Base-by-base conservation (phyloP, 768 basidiomycete genomes). In the Boletus rubroflammeus region DNA sequence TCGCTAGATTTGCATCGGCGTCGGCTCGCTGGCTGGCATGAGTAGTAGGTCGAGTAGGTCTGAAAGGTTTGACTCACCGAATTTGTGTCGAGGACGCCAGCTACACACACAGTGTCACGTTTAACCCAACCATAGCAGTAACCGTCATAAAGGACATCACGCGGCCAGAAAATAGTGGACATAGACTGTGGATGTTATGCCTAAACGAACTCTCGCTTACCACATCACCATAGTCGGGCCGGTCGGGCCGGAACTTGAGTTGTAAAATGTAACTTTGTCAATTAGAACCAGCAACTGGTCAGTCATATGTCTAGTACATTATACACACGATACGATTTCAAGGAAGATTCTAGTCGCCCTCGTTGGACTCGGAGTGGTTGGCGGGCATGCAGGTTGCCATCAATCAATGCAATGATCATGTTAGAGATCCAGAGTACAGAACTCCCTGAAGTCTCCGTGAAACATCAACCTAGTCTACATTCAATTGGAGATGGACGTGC, bases 51-150 rank as follows among this genome's bases (percentile, higher is more conserved):
- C 26, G 35, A 25, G 13, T n/a, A 52, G 0, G 19, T 43, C 23
- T 35, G 26, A 41, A 15, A 26, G 26, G 10, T 7, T 36, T 11
- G 35, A 51, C 72, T 53, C 59, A 80, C 78, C 35, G 68, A 57
- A 3, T 62, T 55, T 3, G 59, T 64, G 10, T 71, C 61, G 17
- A 84, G 46, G 28, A 82, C 71, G 3, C 84, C 83, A 15, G 77
- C 81, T 15, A 85, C 76, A 61, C 81, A 82, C 3, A 79, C 65
- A 3, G 44, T 52, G 32, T 71, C 64, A 29, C 79, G 79, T 11
- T 59, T 60, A 8, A 68, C 56, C 85, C 85, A 87, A 10, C 85
- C 85, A 61, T 83, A 86, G 58, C 78, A 76, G 49, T 81, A 74
- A 2, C 84, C 83, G 21, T 68, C 66, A n/a, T 64, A 43, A 45